Base-by-base conservation (phyloP, 2,329 filamentous ascomycete species). In the Penicillium aurantiogriseum region DNA sequence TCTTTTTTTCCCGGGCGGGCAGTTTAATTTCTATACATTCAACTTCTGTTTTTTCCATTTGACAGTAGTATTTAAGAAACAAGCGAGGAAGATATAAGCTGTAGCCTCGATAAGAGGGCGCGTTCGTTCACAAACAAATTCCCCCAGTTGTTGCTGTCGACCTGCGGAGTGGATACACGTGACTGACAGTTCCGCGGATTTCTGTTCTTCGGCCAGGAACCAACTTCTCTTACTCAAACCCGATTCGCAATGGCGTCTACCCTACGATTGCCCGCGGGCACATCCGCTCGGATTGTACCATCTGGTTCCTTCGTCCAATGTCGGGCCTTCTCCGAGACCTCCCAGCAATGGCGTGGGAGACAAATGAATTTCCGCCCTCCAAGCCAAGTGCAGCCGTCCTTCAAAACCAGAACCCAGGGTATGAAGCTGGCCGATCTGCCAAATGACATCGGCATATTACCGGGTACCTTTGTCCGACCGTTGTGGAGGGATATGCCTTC, bases 381-480 rank as follows among this genome's bases (percentile, higher is more conserved):
- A 13, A 56, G 51, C 44, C 10, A 53, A 21, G 42, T 58, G 17
- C 61, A 77, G 58, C 75, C 74, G 31, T 77, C 76, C 51, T 73
- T 78, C 66, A 70, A 69, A 48, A 68, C 73, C 31, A 63, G 69
- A 44, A 64, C 69, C 17, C 69, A 68, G 51, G 67, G 74, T 8
- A 60, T 74, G 45, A 63, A 69, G 40, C 61, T 65, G 33, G 57
- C 68, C 19, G 69, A 71, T 39, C 58, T 78, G 54, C 74, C 74
- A n/a, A 73, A 78, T 56, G 76, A 80, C 63, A 63, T 81, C 21
- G 80, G 80, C 35, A 42, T 81, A 44, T 64, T 82, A 45, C 76
- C 77, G 13, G 76, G 76, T 29, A 77, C 74, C 0, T 77, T 75
- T 55, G 67, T 78, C 19, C 68, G 67, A 47, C 75, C 74, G 5